Base-by-base conservation (phyloP, 768 basidiomycete genomes). In the Russula griseocarnosa region DNA sequence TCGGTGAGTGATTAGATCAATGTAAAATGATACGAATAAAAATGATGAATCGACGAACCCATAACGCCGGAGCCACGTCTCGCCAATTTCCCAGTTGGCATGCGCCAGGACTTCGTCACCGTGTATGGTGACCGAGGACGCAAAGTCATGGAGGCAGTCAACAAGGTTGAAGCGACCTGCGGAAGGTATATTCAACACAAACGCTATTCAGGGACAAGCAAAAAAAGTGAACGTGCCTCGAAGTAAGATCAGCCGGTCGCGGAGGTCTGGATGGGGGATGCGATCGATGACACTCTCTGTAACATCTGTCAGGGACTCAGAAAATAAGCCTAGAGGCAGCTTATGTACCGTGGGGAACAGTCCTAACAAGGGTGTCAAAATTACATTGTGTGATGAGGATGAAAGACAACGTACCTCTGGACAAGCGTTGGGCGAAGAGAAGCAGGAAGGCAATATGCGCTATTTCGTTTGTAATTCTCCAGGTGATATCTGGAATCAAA, bases 81-180 rank as follows among this genome's bases (percentile, higher is more conserved):
- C 93, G 18, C 82, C 79, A 46, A 97, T 80, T 75, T 98, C 95
- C 93, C 94, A 97, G 70, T 92, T 94, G 49, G 76, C 78, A 69
- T 96, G 92, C 4, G 87, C 86, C n/a, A 97, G 79, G 24, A 94
- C 89, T 70, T 98, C 94, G 68, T 96, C 91, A 14, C 92, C 93
- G 63, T 97, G 94, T 50, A 95, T 82, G 3, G 82, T 87, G 14
- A 91, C 80, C 4, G 83, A 82, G 28, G 74, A 77, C 36, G 88
- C 79, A 66, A 91, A 87, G 65, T 90, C 87, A 64, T 87, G 79
- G 32, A 94, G 76, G 69, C 89, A 91, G 65, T 93, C 92, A 0
- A 87, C 83, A 16, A 97, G 76, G 69, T 89, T 87, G 67, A 89
- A 90, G 53, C 86, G 88, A 26, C 84, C 90, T 93, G 66, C 5